These are phyloP conservation scores for Zygoascus bituminiphila DNA, from an alignment of 805 yeast species.

Conservation along the genomic window DNA sequence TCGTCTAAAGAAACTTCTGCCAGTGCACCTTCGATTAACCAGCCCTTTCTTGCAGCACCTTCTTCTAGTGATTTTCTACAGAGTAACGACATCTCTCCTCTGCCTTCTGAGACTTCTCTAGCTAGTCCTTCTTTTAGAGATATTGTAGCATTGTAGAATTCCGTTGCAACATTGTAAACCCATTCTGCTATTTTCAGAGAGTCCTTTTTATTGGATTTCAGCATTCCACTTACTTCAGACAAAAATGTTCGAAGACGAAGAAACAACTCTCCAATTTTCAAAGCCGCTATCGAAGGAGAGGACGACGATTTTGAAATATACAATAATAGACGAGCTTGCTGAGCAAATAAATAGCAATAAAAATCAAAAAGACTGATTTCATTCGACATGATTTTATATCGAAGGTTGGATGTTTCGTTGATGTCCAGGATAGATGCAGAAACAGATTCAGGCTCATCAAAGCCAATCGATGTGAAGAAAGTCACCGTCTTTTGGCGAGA, in stretches of 20 bases:
- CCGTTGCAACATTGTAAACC: conserved; percentile 34
- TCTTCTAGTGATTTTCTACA: conserved; percentile 33
- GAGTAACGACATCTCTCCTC: conserved; percentile 35
- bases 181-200: conserved; percentile 25
- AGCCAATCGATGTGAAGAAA: conserved; percentile 26
- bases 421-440: conserved; percentile 15
- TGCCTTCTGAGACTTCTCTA: conserved; percentile 30
- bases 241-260: conserved; percentile 32
- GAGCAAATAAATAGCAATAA: conserved; percentile 29
- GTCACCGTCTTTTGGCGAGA: conserved; percentile 22
- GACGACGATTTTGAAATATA: conserved; percentile 23
- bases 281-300: conserved; percentile 16
- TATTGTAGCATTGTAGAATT: conserved; percentile 30
- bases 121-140: conserved; percentile 25
- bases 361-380: conserved; percentile 33
- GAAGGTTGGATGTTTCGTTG: conserved; percentile 13
- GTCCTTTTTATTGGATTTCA: conserved; percentile 17
- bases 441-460: conserved; percentile 13
- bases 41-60: conserved; percentile 23
- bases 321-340: conserved; percentile 29
- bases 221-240: conserved; percentile 30
- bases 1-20: conserved; percentile 21
- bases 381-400: conserved; percentile 29
- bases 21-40: conserved; percentile 25
- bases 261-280: conserved; percentile 23